A percentile compares a stretch with the other conserved stretches of the same genome.
These are phyloP conservation scores for Ustilago crameri DNA, from an alignment of 1,284 basidiomycete genomes.

Conservation along the genomic window DNA sequence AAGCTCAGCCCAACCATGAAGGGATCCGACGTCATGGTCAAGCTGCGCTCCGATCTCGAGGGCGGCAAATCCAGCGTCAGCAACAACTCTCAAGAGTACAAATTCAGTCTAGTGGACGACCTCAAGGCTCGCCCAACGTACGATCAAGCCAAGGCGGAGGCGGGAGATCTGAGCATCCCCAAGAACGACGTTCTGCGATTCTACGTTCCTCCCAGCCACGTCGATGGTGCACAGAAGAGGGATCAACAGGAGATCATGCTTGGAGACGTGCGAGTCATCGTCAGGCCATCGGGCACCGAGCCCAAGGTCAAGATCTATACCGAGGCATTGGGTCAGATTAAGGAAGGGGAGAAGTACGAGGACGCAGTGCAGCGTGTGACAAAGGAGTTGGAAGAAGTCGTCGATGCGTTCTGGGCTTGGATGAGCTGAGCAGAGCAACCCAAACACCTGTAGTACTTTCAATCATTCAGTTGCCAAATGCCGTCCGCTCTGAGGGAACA, in stretches of 20 bases:
- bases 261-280: slow-evolving; percentile 54
- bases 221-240: slow-evolving; percentile 11
- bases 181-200: slow-evolving; percentile 61
- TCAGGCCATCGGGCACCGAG: slow-evolving; percentile 60
- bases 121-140: slow-evolving; percentile 32
- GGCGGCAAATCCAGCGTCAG: slow-evolving; percentile 28
- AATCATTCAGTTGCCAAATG: too few relatives aligned
- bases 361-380: slow-evolving; percentile 44
- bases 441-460: background rate
- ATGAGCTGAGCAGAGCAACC: slow-evolving; percentile 33
- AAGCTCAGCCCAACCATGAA: slow-evolving; percentile 50
- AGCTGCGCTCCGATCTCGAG: slow-evolving; percentile 45
- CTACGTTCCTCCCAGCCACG: slow-evolving; percentile 49
- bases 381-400: slow-evolving; percentile 42
- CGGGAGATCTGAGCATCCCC: slow-evolving; percentile 50
- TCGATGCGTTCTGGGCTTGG: slow-evolving; percentile 55
- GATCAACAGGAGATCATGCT: slow-evolving; percentile 52
- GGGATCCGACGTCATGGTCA: slow-evolving; percentile 56
- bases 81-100: slow-evolving; percentile 10
- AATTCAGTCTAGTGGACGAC: slow-evolving; percentile 54
- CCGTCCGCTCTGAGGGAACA: too few relatives aligned
- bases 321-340: slow-evolving; percentile 50
- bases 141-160: slow-evolving; percentile 43
- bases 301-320: slow-evolving; percentile 63
- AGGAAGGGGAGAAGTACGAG: slow-evolving; percentile 37